phyloP scores from a whole-genome alignment of 2,329 filamentous ascomycete genomes.

The Monosporascus sp. region DNA sequence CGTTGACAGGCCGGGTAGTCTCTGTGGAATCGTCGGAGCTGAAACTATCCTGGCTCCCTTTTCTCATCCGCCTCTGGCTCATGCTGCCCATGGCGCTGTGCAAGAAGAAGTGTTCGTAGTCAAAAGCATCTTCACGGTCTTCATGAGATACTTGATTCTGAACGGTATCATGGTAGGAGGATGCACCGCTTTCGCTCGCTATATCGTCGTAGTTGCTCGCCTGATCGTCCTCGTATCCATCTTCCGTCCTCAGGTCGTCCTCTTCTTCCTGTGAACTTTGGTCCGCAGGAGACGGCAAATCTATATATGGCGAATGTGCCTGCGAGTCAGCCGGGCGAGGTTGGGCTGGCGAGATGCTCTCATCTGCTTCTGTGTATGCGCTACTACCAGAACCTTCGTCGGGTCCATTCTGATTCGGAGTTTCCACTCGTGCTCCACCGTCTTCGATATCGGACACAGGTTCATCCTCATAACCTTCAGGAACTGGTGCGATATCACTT shows the following conservation, averaged over 20 bases:
- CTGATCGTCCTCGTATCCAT: constrained; percentile 28
- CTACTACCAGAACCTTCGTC: constrained; percentile 25
- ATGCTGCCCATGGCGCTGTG: constrained; percentile 86
- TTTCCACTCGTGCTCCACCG: constrained; percentile 3
- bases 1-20: constrained; percentile 42
- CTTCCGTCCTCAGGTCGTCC: constrained; percentile 21
- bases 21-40: constrained; percentile 57
- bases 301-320: constrained; percentile 1
- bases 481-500: constrained; percentile 13
- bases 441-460: constrained; percentile 12
- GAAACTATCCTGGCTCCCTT: constrained; percentile 47
- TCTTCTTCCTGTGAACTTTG: constrained; percentile 28
- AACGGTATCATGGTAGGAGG: constrained; percentile 57
- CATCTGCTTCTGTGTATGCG: constrained; percentile 23
- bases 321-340: constrained; percentile 7
- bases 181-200: constrained; percentile 59
- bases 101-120: constrained; percentile 93
- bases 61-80: constrained; percentile 45
- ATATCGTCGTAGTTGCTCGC: constrained; percentile 29
- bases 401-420: constrained; percentile 4
- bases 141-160: constrained; percentile 71
- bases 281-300: constrained; percentile 8
- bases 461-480: constrained; percentile 7
- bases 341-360: constrained; percentile 18
- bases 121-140: constrained; percentile 89